Conservation (phyloP, 306 rosid species). For the Senna siamea region DNA sequence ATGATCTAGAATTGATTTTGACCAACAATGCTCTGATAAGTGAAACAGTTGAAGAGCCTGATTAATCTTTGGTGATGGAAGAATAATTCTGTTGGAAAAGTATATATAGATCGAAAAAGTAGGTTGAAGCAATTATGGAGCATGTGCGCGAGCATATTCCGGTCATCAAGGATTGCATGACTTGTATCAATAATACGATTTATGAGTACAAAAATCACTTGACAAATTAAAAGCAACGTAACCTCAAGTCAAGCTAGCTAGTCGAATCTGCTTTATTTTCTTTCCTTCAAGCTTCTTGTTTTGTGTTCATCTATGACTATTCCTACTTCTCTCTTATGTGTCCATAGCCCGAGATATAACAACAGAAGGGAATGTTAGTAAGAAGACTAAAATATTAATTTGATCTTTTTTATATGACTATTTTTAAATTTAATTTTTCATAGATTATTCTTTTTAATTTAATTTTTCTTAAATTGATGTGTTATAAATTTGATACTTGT, state of each 20-base stretch:
- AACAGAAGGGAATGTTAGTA: not conserved
- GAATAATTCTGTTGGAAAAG: not conserved
- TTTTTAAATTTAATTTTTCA: too few relatives aligned
- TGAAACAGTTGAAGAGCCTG: not conserved
- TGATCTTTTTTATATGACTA: too few relatives aligned
- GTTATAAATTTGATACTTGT: too few relatives aligned
- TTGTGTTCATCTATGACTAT: not conserved
- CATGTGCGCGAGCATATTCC: not conserved
- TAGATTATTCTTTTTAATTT: too few relatives aligned
- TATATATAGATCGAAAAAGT: not conserved
- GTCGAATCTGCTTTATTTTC: not conserved
- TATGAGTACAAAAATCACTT: not conserved
- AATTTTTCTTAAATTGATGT: too few relatives aligned
- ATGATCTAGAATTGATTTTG: not conserved
- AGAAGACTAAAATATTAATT: too few relatives aligned
- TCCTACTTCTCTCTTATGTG: not conserved
- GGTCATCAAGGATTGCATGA: not conserved
- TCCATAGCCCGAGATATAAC: too few relatives aligned
- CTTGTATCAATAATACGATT: not conserved
- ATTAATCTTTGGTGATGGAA: not conserved
- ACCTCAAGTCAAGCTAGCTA: not conserved
- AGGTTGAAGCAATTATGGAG: conserved; percentile 18
- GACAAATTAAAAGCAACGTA: not conserved
- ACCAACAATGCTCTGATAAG: not conserved
- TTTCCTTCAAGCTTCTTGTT: not conserved